Conservation (phyloP, 1,284 basidiomycete genomes). For the Paramarasmius palmivorus region DNA sequence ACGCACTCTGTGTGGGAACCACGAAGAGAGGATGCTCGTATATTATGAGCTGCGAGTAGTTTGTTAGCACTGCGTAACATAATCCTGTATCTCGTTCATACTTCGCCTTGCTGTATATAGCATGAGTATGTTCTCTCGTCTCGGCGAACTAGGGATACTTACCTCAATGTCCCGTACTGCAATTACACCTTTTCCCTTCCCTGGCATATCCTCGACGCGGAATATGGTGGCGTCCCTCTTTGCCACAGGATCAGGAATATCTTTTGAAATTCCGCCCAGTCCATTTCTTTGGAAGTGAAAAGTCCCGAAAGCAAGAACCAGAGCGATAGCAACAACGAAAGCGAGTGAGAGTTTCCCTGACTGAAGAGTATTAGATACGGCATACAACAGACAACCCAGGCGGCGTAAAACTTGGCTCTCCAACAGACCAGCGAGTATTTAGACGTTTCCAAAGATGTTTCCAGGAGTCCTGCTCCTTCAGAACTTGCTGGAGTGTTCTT, state of each 20-base stretch:
- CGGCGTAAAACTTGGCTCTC: no score
- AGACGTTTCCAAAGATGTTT: no score
- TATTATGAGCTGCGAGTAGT: conserved; percentile 49
- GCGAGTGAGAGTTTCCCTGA: no score
- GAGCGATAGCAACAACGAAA: no score
- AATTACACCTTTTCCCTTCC: conserved; percentile 40
- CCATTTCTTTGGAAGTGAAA: background rate
- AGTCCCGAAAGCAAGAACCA: no score
- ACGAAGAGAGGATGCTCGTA: conserved; percentile 54
- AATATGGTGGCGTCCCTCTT: conserved; percentile 21
- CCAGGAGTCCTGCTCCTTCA: no score
- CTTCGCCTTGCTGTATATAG: background rate
- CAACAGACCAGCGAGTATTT: no score
- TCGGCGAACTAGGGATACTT: conserved; percentile 6
- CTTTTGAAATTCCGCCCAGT: background rate
- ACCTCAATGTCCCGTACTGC: conserved; percentile 39
- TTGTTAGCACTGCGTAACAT: background rate
- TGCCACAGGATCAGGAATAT: background rate
- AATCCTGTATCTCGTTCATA: background rate
- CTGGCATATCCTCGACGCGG: conserved; percentile 34
- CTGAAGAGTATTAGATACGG: no score
- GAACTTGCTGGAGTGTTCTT: no score
- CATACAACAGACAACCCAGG: no score
- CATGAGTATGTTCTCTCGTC: background rate
- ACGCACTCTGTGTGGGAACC: conserved; percentile 48